Evolutionary conservation across 208 protist species (phyloP).

Genomic region (Trypanosoma boissoni): DNA sequence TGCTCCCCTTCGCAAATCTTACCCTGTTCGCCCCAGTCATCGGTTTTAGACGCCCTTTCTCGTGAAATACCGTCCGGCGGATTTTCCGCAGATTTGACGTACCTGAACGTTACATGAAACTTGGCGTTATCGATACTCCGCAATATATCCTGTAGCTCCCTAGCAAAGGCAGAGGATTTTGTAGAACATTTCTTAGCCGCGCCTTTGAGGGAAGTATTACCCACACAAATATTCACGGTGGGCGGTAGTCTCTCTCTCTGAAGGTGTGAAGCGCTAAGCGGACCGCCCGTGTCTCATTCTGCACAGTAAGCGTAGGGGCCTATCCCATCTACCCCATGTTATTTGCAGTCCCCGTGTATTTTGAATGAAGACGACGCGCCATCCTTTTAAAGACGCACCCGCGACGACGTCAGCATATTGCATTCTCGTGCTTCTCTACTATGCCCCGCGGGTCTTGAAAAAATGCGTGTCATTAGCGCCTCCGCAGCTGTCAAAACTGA

Average conservation of each 20-base stretch:
- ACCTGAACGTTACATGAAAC: not conserved
- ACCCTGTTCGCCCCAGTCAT: not conserved
- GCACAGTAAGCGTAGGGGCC: conserved; percentile 8
- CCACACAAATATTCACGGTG: not conserved
- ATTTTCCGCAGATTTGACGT: not conserved
- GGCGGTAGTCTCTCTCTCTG: not conserved
- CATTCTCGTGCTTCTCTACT: too few species aligned
- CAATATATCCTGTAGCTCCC: not conserved
- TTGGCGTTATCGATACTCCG: not conserved
- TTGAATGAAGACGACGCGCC: conserved; percentile 8
- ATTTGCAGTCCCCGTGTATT: not conserved
- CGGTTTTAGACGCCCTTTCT: not conserved
- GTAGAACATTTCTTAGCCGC: not conserved
- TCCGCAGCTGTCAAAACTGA: not conserved
- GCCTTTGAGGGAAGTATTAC: not conserved
- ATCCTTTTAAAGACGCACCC: conserved; percentile 16
- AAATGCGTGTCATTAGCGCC: not conserved
- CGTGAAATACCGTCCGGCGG: not conserved
- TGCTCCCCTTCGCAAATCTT: too few species aligned
- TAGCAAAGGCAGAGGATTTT: not conserved
- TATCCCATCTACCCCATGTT: not conserved
- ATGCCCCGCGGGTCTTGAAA: too few species aligned
- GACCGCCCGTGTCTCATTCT: conserved; percentile 12
- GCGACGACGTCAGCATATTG: conserved; percentile 3
- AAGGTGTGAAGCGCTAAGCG: conserved; percentile 1